Evolutionary conservation across 129 eudicot species (phyloP).

Genomic region (Logfia minima): DNA sequence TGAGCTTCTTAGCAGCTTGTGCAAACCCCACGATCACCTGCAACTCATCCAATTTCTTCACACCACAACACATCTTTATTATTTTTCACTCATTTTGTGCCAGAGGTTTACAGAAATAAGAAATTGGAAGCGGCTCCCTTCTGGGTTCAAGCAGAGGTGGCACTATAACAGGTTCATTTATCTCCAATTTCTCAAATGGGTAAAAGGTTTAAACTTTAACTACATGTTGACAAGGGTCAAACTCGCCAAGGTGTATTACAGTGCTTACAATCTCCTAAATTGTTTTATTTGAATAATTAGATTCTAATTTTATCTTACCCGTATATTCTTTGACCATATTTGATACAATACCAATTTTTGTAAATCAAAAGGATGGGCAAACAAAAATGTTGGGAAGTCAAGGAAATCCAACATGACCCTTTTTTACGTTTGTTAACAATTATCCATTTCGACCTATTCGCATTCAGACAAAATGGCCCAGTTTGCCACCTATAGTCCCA

Average conservation of each 20-base stretch:
- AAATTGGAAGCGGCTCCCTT: neutral
- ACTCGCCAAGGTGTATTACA: neutral
- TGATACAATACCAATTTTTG: neutral
- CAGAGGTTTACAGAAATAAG: neutral
- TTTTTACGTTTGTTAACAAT: neutral
- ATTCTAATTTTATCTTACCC: neutral
- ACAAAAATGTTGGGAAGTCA: neutral
- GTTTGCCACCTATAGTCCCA: neutral
- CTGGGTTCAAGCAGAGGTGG: neutral
- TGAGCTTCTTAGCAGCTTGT: conserved; percentile 83
- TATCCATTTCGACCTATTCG: neutral
- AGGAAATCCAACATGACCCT: neutral
- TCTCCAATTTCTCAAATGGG: neutral
- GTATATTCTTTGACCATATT: neutral
- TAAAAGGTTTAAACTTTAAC: neutral
- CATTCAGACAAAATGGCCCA: neutral
- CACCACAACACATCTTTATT: conserved; percentile 13
- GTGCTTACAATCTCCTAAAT: neutral
- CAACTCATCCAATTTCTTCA: conserved; percentile 87
- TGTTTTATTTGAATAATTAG: neutral
- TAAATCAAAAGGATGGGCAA: neutral
- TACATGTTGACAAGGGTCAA: neutral
- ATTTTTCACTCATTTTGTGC: neutral
- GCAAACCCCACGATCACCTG: conserved; percentile 83
- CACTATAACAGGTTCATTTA: neutral